Evolutionary conservation across 352 stramenopile species (phyloP).

Genomic region (Saprolegnia diclina): DNA sequence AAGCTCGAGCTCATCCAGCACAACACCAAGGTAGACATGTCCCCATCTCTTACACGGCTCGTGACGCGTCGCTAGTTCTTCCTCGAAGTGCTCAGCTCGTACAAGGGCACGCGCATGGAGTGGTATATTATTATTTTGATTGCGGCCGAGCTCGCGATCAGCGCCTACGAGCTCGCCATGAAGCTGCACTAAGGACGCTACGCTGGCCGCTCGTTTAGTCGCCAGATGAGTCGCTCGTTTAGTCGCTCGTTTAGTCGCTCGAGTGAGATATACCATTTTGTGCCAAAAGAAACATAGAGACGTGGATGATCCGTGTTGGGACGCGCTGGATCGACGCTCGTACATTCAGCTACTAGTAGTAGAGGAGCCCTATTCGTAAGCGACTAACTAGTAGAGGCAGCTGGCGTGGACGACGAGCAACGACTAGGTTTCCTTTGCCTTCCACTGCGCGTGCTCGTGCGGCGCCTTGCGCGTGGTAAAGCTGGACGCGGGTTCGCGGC

Average conservation of each 20-base stretch:
- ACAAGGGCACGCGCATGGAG: constrained; percentile 93
- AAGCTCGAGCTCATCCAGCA: constrained; percentile 96
- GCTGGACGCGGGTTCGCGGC: constrained; percentile 52
- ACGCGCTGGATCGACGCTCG: no score
- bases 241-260: no score
- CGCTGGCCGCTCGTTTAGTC: background rate
- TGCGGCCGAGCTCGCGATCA: constrained; percentile 90
- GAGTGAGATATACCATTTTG: no score
- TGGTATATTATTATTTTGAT: constrained; percentile 99
- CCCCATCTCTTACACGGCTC: no score
- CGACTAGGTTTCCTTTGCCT: constrained; percentile 35
- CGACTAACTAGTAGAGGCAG: no score
- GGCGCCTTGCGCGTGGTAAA: constrained; percentile 82
- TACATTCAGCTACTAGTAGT: no score
- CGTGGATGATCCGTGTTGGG: no score
- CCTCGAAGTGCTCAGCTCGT: constrained; percentile 93
- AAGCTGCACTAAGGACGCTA: constrained; percentile 54
- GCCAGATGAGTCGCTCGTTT: no score
- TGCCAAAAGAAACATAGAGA: no score
- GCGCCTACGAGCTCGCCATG: constrained; percentile 70
- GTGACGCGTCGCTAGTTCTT: constrained; percentile 94
- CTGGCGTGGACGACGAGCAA: no score
- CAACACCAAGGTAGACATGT: constrained; percentile 90
- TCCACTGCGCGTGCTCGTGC: constrained; percentile 79
- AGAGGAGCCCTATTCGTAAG: no score